phyloP scores from a whole-genome alignment of 352 stramenopile genomes.

The Peronospora destructor region DNA sequence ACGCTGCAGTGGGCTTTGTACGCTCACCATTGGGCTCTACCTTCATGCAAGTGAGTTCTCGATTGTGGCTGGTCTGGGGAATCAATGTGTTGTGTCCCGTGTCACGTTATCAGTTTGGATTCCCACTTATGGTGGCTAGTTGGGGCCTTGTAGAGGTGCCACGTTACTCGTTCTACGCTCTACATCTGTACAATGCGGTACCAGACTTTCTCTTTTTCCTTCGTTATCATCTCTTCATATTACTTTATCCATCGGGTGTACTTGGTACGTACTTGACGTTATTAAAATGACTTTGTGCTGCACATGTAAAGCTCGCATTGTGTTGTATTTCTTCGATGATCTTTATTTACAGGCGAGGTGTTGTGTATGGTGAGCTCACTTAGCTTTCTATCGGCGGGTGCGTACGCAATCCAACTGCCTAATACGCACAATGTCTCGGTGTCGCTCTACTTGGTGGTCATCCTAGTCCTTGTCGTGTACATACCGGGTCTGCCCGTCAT shows the following conservation, averaged over 20 bases:
- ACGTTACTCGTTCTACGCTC: constrained; percentile 97
- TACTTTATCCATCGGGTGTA: constrained; percentile 97
- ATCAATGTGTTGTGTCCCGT: constrained; percentile 86
- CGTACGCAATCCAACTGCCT: constrained; percentile 63
- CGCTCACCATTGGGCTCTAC: constrained; percentile 92
- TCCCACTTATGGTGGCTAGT: constrained; percentile 83
- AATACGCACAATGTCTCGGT: constrained; percentile 74
- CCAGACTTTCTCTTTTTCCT: constrained; percentile 96
- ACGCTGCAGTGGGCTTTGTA: constrained; percentile 92
- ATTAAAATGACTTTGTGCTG: neutral
- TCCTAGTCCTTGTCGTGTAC: constrained; percentile 68
- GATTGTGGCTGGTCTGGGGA: constrained; percentile 91
- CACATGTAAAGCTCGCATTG: constrained; percentile 14
- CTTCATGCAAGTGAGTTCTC: constrained; percentile 88
- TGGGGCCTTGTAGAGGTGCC: constrained; percentile 89
- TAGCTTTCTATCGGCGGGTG: constrained; percentile 44
- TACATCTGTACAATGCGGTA: constrained; percentile 90
- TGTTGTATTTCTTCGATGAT: constrained; percentile 6
- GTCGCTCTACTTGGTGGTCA: constrained; percentile 66
- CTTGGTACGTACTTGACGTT: constrained; percentile 53
- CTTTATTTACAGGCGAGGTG: constrained; percentile 40
- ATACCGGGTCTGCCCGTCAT: constrained; percentile 73
- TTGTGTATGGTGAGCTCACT: constrained; percentile 72
- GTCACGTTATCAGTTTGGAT: constrained; percentile 74
- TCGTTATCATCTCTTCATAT: constrained; percentile 96